phyloP scores from a whole-genome alignment of 208 protist genomes.

The Trypanosoma platydactyli region DNA sequence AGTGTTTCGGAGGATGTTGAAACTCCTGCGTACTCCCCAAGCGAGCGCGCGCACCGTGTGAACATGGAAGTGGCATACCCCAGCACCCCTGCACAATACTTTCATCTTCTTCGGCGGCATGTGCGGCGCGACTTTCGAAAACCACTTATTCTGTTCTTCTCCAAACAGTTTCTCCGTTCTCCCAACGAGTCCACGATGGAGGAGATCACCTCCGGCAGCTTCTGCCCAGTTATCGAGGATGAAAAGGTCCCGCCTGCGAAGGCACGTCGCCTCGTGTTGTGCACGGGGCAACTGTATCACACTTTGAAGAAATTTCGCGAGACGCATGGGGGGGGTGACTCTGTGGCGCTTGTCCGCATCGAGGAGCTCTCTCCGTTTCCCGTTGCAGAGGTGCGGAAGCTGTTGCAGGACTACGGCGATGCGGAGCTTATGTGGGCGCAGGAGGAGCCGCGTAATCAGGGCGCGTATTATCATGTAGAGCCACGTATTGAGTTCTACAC shows the following conservation, averaged over 20 bases:
- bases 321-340: slow-evolving; percentile 46
- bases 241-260: slow-evolving; percentile 49
- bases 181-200: slow-evolving; percentile 79
- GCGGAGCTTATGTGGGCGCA: slow-evolving; percentile 96
- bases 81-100: slow-evolving; percentile 98
- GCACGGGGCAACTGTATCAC: slow-evolving; percentile 98
- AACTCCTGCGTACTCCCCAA: slow-evolving; percentile 67
- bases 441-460: slow-evolving; percentile 98
- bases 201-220: slow-evolving; percentile 56
- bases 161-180: slow-evolving; percentile 89
- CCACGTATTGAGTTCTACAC: slow-evolving; percentile 83
- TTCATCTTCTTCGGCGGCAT: slow-evolving; percentile 98
- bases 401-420: slow-evolving; percentile 83
- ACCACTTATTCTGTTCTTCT: slow-evolving; percentile 95
- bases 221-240: slow-evolving; percentile 85
- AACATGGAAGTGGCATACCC: slow-evolving; percentile 93
- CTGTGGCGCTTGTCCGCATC: slow-evolving; percentile 91
- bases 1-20: slow-evolving; percentile 93
- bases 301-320: slow-evolving; percentile 79
- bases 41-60: slow-evolving; percentile 71
- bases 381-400: slow-evolving; percentile 87
- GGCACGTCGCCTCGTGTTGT: slow-evolving; percentile 93
- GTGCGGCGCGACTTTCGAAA: slow-evolving; percentile 98
- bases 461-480: slow-evolving; percentile 90
- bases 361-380: slow-evolving; percentile 98